phyloP scores from a whole-genome alignment of 1,139 yeast genomes.

The Hanseniaspora uvarum region DNA sequence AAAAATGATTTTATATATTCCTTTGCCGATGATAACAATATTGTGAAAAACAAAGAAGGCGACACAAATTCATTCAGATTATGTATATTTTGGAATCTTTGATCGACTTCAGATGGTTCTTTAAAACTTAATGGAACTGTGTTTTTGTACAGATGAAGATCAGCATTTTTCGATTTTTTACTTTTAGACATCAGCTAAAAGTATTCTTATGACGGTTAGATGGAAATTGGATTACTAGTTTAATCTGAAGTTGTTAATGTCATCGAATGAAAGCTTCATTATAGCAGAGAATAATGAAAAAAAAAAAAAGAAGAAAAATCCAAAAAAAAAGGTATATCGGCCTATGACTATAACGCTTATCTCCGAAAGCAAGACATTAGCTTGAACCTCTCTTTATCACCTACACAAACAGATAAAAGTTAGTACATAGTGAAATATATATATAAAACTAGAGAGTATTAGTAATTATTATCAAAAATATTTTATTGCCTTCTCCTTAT shows the following conservation, averaged over 20 bases:
- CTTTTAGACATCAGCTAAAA: not conserved
- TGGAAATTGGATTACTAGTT: not conserved
- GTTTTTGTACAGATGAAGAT: constrained; percentile 6
- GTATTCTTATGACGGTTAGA: too few relatives aligned
- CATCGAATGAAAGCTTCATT: too few relatives aligned
- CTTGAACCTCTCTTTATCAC: not conserved
- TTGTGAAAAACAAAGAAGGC: not conserved
- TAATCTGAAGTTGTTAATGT: not conserved
- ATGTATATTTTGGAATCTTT: not conserved
- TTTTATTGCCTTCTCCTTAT: not conserved
- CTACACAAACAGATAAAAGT: not conserved
- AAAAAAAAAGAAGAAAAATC: too few relatives aligned
- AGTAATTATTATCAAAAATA: not conserved
- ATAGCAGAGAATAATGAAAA: too few relatives aligned
- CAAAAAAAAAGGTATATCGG: not conserved
- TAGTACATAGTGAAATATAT: not conserved
- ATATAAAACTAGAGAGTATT: not conserved
- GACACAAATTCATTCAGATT: not conserved
- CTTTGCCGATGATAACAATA: not conserved
- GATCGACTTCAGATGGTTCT: not conserved
- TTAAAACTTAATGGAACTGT: constrained; percentile 2
- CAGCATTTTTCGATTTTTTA: not conserved
- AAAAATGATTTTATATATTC: not conserved
- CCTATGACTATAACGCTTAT: too few relatives aligned
- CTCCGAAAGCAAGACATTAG: not conserved